These are phyloP conservation scores for Soucietia sequanensis DNA, from an alignment of 805 yeast genomes.

Conservation along the genomic window DNA sequence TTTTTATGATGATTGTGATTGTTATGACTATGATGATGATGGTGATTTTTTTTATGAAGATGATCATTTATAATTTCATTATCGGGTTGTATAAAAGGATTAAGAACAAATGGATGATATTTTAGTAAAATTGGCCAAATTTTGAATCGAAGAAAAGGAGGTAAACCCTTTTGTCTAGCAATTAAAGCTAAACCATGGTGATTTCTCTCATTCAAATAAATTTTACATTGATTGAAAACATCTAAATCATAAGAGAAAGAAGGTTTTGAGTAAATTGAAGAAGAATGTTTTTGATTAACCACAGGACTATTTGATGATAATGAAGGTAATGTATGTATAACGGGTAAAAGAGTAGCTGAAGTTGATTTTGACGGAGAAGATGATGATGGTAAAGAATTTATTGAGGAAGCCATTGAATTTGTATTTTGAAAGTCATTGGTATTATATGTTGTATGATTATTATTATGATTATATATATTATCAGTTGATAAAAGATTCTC, in stretches of 20 bases:
- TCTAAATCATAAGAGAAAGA: conserved; percentile 41
- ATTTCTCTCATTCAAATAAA: conserved; percentile 57
- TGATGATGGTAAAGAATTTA: background rate
- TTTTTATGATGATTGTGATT: conserved; percentile 9
- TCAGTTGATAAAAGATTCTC: too few species aligned
- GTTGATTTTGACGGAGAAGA: conserved; percentile 1
- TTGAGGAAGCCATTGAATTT: background rate
- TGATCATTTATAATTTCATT: conserved; percentile 22
- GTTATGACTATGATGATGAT: too few species aligned
- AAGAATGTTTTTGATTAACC: background rate
- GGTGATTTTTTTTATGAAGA: conserved; percentile 10
- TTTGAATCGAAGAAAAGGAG: conserved; percentile 71
- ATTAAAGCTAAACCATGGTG: conserved; percentile 74
- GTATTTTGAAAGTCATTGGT: background rate
- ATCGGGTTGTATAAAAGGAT: conserved; percentile 72
- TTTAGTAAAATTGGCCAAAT: conserved; percentile 85
- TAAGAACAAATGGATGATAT: conserved; percentile 79
- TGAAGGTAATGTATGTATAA: conserved; percentile 30
- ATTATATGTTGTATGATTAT: too few species aligned
- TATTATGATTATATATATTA: too few species aligned
- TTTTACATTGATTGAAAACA: conserved; percentile 52
- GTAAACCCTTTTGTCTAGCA: conserved; percentile 82
- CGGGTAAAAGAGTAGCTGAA: background rate
- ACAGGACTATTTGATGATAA: conserved; percentile 38
- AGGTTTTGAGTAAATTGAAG: conserved; percentile 9